Base-by-base conservation (phyloP, 1,284 basidiomycete species). In the Peniophora sp. region DNA sequence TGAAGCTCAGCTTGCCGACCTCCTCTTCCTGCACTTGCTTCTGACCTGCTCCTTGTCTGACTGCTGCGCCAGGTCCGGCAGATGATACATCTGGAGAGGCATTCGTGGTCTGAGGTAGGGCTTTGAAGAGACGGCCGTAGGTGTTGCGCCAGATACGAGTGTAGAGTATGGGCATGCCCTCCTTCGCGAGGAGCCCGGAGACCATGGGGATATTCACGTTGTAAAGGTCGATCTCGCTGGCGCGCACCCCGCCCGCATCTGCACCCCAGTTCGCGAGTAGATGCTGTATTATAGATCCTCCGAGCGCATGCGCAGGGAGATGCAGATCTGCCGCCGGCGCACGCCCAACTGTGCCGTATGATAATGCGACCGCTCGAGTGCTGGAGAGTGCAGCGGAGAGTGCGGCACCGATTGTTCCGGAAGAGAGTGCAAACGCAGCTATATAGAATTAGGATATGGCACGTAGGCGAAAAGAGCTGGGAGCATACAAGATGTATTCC, bases 401-500 rank as follows among this genome's bases (percentile, higher is more conserved):
- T 1, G 93, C 89, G 1, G 92, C 92, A 38, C 94, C 93, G 54
- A 97, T 77, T 1, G 94, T 97, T 0, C 94, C 94, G 19, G 90
- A 92, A 0, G 90, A 92, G 39, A 95, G 72, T 3, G 87, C 77
- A 62, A 93, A 92, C 1, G 92, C 91, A 36, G 89, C 87, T 89
- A 58, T 47, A 19, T 3, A 23, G 9, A 16, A 54, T 8, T 22
- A 5, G n/a, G 46, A 45, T 45, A 32, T 39, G 47, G 24, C 45
- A n/a, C 27, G 17, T 23, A 6, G 20, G 2, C 24, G 11, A 17
- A 9, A 2, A 47, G n/a, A 38, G 14, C 36, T 14, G 34, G 32
- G 53, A 27, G 55, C 73, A 50, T 55, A 84, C 83, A 69, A 52
- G 89, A 91, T 3, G 85, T 88, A 65, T 94, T 94, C 32, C 90